These are phyloP conservation scores for Myxozyma neotropica DNA, from an alignment of 805 yeast species.

Conservation along the genomic window DNA sequence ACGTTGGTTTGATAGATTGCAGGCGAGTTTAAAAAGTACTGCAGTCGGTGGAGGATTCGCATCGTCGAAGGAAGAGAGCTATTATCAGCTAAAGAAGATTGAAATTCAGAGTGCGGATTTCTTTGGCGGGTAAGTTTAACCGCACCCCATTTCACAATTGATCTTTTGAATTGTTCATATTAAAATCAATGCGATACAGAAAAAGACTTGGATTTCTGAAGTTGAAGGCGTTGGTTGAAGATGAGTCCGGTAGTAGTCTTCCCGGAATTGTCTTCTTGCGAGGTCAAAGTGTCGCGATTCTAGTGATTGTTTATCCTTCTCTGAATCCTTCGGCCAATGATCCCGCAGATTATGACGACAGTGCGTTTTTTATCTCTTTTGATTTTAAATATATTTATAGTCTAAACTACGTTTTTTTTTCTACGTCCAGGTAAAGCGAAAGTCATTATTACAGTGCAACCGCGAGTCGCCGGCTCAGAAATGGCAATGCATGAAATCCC, in stretches of 20 bases:
- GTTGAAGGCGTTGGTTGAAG: slow-evolving; percentile 34
- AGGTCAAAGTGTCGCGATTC: slow-evolving; percentile 37
- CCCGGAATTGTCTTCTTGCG: slow-evolving; percentile 40
- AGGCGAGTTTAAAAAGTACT: slow-evolving; percentile 12
- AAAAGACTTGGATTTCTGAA: slow-evolving; percentile 37
- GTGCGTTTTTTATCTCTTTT: neutral
- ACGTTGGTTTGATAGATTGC: slow-evolving; percentile 20
- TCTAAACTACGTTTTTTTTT: neutral
- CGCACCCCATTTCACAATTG: too few relatives aligned
- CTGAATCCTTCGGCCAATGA: slow-evolving; percentile 17
- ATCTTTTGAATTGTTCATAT: neutral
- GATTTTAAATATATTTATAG: neutral
- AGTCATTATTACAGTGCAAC: slow-evolving; percentile 36
- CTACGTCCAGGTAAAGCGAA: slow-evolving; percentile 15
- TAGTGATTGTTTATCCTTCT: slow-evolving; percentile 34
- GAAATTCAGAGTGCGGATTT: slow-evolving; percentile 36
- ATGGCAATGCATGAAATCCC: slow-evolving; percentile 37
- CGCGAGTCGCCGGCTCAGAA: slow-evolving; percentile 37
- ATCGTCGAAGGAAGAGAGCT: neutral
- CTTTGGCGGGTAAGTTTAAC: slow-evolving; percentile 25
- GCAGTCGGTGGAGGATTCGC: slow-evolving; percentile 22
- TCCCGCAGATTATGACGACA: slow-evolving; percentile 29
- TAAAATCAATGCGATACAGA: neutral
- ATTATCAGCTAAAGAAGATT: slow-evolving; percentile 27
- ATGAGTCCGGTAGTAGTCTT: slow-evolving; percentile 29